These are phyloP conservation scores for Penicillium hesseltinei DNA, from an alignment of 2,329 filamentous ascomycete genomes.

Conservation along the genomic window DNA sequence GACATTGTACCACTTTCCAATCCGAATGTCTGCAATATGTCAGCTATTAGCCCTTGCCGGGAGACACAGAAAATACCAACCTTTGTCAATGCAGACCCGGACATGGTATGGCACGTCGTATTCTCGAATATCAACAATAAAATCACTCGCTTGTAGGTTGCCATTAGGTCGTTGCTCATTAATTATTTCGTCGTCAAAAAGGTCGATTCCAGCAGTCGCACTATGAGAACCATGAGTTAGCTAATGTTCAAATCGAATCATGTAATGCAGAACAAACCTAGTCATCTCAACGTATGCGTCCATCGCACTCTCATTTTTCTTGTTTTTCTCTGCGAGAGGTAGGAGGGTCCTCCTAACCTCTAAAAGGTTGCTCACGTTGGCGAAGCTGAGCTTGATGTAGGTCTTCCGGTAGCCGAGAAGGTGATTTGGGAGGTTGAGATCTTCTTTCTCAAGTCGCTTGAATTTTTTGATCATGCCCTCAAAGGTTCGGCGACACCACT, in stretches of 20 bases:
- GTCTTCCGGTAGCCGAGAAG: conserved; percentile 84
- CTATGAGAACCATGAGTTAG: conserved; percentile 45
- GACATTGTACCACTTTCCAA: conserved; percentile 95
- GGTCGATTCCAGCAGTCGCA: conserved; percentile 79
- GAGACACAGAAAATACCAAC: conserved; percentile 45
- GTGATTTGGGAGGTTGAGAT: conserved; percentile 93
- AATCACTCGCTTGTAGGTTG: conserved; percentile 89
- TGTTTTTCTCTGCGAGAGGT: conserved; percentile 94
- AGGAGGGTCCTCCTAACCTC: conserved; percentile 79
- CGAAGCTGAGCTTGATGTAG: conserved; percentile 82
- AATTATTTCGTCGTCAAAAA: conserved; percentile 88
- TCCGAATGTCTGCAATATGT: conserved; percentile 71
- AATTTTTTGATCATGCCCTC: conserved; percentile 81
- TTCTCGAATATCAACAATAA: conserved; percentile 96
- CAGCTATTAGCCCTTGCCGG: conserved; percentile 16
- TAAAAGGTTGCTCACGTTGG: conserved; percentile 82
- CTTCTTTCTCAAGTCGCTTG: conserved; percentile 81
- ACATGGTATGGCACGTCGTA: conserved; percentile 99
- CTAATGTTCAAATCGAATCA: neutral
- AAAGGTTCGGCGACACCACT: conserved; percentile 78
- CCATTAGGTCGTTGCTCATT: conserved; percentile 75
- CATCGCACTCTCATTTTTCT: conserved; percentile 93
- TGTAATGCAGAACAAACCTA: conserved; percentile 52
- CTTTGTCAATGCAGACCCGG: conserved; percentile 93
- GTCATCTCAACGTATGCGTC: conserved; percentile 97